phyloP scores from a whole-genome alignment of 228 moss, liverwort and hornwort genomes.

The Sphagnum magellanicum region DNA sequence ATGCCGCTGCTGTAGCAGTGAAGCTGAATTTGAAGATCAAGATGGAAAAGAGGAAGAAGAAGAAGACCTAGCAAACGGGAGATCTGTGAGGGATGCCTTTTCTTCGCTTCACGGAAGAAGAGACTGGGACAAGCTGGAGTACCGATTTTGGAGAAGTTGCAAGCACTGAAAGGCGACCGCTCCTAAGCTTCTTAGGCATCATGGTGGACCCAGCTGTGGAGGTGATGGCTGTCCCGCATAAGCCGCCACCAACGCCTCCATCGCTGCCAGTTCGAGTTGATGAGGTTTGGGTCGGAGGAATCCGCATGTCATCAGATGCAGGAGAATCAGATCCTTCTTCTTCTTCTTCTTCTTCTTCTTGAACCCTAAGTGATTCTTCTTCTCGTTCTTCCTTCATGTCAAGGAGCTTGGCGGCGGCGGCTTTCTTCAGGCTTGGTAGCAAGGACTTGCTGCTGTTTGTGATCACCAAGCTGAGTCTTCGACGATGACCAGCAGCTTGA shows the following conservation, averaged over 20 bases:
- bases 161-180: constrained; percentile 62
- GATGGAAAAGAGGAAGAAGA: no score
- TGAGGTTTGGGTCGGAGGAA: constrained; percentile 49
- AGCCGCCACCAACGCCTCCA: constrained; percentile 56
- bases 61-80: constrained; percentile 60
- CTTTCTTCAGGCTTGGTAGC: constrained; percentile 78
- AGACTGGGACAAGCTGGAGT: constrained; percentile 46
- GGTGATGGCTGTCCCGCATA: constrained; percentile 43
- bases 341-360: constrained; percentile 72
- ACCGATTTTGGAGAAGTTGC: constrained; percentile 82
- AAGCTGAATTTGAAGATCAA: no score
- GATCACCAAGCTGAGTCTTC: constrained; percentile 66
- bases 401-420: constrained; percentile 36
- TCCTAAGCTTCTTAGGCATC: constrained; percentile 80
- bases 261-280: constrained; percentile 82
- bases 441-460: constrained; percentile 56
- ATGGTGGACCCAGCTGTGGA: constrained; percentile 80
- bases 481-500: constrained; percentile 54
- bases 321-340: constrained; percentile 74
- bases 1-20: no score
- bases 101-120: constrained; percentile 65
- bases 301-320: constrained; percentile 42
- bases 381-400: no score
- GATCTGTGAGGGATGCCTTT: constrained; percentile 98
- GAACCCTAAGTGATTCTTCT: constrained; percentile 30